Conservation (phyloP, 2,329 filamentous ascomycete species). For the Ampelomyces quisqualis region DNA sequence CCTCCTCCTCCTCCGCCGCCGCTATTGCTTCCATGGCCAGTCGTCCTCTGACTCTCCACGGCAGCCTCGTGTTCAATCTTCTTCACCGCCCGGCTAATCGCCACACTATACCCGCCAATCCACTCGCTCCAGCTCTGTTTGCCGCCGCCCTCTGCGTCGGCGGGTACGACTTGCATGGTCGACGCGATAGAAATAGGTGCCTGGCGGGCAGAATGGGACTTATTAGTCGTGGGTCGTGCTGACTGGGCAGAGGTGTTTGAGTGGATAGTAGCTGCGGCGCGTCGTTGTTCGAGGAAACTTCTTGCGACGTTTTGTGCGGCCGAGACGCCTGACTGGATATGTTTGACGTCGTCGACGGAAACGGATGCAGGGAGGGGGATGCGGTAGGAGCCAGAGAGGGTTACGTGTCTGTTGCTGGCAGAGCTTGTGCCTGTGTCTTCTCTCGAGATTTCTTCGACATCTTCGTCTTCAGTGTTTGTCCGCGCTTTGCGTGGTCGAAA, state of each 20-base stretch:
- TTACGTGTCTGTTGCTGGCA: slow-evolving; percentile 32
- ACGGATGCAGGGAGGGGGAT: slow-evolving; percentile 40
- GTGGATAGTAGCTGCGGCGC: slow-evolving; percentile 14
- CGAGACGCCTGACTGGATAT: slow-evolving; percentile 37
- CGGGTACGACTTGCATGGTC: slow-evolving; percentile 16
- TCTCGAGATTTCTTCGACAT: slow-evolving; percentile 36
- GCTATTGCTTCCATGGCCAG: slow-evolving; percentile 2
- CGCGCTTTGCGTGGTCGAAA: slow-evolving; percentile 17
- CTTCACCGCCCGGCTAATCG: slow-evolving; percentile 39
- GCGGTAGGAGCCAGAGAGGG: slow-evolving; percentile 38
- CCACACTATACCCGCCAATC: slow-evolving; percentile 43
- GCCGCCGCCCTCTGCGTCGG: slow-evolving; percentile 15
- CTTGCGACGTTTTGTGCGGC: slow-evolving; percentile 40
- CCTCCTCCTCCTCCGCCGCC: slow-evolving; percentile 6
- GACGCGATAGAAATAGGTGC: slow-evolving; percentile 10
- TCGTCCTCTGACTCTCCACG: slow-evolving; percentile 30
- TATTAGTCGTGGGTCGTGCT: slow-evolving; percentile 5
- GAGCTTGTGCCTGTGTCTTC: slow-evolving; percentile 7
- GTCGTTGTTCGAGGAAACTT: slow-evolving; percentile 35
- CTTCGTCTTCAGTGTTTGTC: slow-evolving; percentile 11
- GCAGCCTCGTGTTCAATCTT: slow-evolving; percentile 42
- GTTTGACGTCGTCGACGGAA: slow-evolving; percentile 36
- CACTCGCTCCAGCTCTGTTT: slow-evolving; percentile 42
- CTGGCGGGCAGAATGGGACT: slow-evolving; percentile 4
- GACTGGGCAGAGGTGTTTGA: background rate